A percentile compares a stretch with the other conserved stretches of the same genome.
phyloP scores from a whole-genome alignment of 768 basidiomycete species.

The Phlegmacium glaucopus region DNA sequence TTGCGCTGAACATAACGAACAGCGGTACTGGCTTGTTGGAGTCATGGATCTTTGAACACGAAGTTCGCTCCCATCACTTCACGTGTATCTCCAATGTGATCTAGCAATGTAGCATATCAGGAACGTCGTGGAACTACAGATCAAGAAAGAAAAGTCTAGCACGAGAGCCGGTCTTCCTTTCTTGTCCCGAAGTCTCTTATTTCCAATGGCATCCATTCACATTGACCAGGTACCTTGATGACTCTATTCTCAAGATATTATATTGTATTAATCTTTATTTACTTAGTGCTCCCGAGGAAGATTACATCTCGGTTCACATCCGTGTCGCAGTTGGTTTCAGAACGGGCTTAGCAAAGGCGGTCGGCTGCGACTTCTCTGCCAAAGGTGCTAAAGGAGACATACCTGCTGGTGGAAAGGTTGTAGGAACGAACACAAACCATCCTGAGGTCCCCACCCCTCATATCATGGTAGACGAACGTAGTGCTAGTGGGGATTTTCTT shows the following conservation, averaged over 20 bases:
- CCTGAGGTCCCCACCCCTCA: constrained; percentile 75
- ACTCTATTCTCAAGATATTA: background rate
- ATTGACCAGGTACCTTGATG: constrained; percentile 63
- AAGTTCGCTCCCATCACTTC: constrained; percentile 84
- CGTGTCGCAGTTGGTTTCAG: constrained; percentile 94
- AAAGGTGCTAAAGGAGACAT: constrained; percentile 35
- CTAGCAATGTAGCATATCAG: constrained; percentile 90
- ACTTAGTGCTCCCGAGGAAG: constrained; percentile 85
- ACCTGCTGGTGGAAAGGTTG: constrained; percentile 51
- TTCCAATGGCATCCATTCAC: constrained; percentile 99
- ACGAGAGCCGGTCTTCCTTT: constrained; percentile 87
- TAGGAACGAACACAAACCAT: constrained; percentile 54
- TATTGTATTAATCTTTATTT: background rate
- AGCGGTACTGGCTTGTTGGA: constrained; percentile 91
- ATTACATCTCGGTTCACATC: constrained; percentile 92
- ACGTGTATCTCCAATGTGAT: constrained; percentile 95
- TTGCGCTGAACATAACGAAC: background rate
- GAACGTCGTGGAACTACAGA: constrained; percentile 91
- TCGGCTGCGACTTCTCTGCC: constrained; percentile 78
- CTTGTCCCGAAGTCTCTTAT: constrained; percentile 88
- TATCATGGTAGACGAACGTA: constrained; percentile 94
- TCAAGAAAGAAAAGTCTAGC: constrained; percentile 91
- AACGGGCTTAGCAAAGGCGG: constrained; percentile 67
- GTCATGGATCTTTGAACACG: constrained; percentile 85
- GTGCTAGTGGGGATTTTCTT: constrained; percentile 88